phyloP scores from a whole-genome alignment of 2,329 filamentous ascomycete genomes.

The Ceratocystis smalleyi region DNA sequence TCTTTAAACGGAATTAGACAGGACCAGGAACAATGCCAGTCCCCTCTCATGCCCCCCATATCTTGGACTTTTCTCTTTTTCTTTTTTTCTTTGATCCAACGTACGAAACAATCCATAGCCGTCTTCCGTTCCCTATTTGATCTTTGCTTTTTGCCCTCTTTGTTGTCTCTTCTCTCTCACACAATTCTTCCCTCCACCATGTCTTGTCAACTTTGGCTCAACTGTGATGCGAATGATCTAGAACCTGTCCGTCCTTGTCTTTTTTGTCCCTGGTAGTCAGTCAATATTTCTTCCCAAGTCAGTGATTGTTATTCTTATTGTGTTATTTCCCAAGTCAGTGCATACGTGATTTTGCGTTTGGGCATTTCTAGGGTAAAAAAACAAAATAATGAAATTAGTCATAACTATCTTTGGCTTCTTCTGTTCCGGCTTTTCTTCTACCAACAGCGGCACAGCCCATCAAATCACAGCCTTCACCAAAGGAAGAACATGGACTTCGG shows the following conservation, averaged over 20 bases:
- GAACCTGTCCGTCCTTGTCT: background rate
- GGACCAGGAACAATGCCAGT: background rate
- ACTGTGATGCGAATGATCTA: background rate
- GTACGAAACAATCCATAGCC: background rate
- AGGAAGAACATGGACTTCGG: background rate
- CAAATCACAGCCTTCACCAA: background rate
- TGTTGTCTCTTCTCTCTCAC: background rate
- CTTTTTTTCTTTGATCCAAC: background rate
- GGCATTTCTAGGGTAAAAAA: too few relatives aligned
- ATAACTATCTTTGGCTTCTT: background rate
- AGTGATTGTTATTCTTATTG: too few relatives aligned
- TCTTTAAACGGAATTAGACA: background rate
- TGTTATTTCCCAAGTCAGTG: background rate
- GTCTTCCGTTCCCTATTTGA: background rate
- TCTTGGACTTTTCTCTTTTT: background rate
- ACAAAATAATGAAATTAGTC: too few relatives aligned
- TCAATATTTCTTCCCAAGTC: background rate
- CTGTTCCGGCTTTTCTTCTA: background rate
- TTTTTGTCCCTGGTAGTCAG: background rate
- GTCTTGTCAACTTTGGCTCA: background rate
- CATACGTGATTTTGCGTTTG: background rate
- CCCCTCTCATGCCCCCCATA: too few relatives aligned
- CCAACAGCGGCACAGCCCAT: background rate
- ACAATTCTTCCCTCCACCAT: background rate
- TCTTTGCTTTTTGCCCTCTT: background rate